Base-by-base conservation (phyloP, 1,139 yeast species). In the Scheffersomyces stambukii region DNA sequence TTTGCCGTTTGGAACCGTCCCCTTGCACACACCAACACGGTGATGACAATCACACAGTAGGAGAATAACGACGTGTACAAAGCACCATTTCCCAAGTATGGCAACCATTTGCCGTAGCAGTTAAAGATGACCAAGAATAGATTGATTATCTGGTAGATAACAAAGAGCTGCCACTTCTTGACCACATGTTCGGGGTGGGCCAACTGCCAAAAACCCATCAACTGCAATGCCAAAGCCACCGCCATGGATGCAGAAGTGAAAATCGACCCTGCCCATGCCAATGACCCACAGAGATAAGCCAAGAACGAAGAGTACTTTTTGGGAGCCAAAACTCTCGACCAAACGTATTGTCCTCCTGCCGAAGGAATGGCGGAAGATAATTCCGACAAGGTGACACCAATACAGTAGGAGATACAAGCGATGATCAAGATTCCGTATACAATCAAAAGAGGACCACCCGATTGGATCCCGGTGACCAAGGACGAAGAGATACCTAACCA, bases 391-490 rank as follows among this genome's bases (percentile, higher is more conserved):
- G 64, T 57, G 12, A 60, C 50, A 13, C 64, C 72, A 33, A 65
- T 52, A 43, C 64, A 56, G 39, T 53, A 54, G 3, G 70, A 63
- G 19, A 64, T 48, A 34, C 54, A 54, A 1, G 85, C 77, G 34
- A 80, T 67, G 41, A 80, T 77, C 16, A 79, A 57, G 41, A 78
- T 77, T 45, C 86, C 86, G 44, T 77, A 79, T 10, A 78, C 73
- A 39, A 78, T 73, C 57, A 77, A 54, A 61, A 78, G 57, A 8
- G 86, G 84, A 17, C 86, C 86, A 40, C 83, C 83, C 16, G 81
- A 73, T 33, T 66, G 60, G 33, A 77, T 75, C 46, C 81, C 81
- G 13, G 81, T 73, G 33, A 76, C 64, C 50, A 77, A 63, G 8
- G 81, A 72, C 2, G 81, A 77, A 10, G 81, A 75, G 31, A 40